Evolutionary conservation across 768 basidiomycete genomes (phyloP), one percentile per base, ranked within the genome.

Genomic region (Leccinum uliginosum): DNA sequence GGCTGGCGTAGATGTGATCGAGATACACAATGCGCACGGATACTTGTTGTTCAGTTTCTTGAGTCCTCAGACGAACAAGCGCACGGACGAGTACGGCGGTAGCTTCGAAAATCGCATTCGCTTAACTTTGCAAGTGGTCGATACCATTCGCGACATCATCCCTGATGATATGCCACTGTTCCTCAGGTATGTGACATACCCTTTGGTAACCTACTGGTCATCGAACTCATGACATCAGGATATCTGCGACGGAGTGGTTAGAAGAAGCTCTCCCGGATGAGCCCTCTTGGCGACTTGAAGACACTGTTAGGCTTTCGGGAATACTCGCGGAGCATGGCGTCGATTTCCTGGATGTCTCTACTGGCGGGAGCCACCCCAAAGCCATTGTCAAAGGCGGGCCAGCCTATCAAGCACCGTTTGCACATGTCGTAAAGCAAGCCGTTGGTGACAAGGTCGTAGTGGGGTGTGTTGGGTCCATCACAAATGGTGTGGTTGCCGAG

Each of bases 181-280:
- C 72, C 74, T 87, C 54, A 78, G 91, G 84, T 83, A 60, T 26
- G 74, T 3, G n/a, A 23, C 44, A 11, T 34, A 15, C 2, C 3
- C 9, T 17, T 32, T 60, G 3, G 34, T 2, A 47, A 34, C 49
- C 4, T 38, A 12, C 7, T 17, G 9, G 15, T 32, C 8, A 30
- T 24, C 14, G 23, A 5, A 53, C 46, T 51, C n/a, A 57, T 47
- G 19, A 19, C 14, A 40, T 40, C 56, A 26, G 84, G 21, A 71
- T 92, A 23, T 86, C 85, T 43, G 91, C 83, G 1, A 85, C 83
- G 0, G 91, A 92, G 56, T 89, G 89, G 85, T 72, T 88, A 8
- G 83, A 85, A 60, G 76, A 81, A 55, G 73, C 76, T 4, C 70
- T 80, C 2, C 81, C 83, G 0, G 72, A 85, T 56, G 82, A 86